phyloP scores from a whole-genome alignment of 1,139 yeast species.

The Blastobotrys aristatus region DNA sequence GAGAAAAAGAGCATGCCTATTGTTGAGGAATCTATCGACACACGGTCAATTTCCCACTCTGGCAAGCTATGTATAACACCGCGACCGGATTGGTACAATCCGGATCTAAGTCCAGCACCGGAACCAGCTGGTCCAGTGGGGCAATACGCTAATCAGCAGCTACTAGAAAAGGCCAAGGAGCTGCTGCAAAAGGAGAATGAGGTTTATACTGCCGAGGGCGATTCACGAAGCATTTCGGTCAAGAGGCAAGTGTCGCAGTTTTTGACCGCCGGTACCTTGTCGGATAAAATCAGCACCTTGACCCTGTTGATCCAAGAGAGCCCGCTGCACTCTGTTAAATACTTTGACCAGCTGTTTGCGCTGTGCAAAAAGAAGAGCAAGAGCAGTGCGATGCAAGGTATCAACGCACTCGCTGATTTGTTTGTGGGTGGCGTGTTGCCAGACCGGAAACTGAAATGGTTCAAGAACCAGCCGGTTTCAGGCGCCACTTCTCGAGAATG shows the following conservation, averaged over 20 bases:
- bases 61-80: conserved; percentile 57
- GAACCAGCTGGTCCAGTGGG: conserved; percentile 38
- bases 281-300: conserved; percentile 92
- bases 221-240: conserved; percentile 76
- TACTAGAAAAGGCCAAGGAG: conserved; percentile 61
- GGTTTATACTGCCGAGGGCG: conserved; percentile 56
- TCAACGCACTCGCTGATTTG: conserved; percentile 86
- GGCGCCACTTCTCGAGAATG: conserved; percentile 39
- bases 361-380: conserved; percentile 90
- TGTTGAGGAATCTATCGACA: conserved; percentile 1
- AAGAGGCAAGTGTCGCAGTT: conserved; percentile 86
- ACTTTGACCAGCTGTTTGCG: conserved; percentile 68
- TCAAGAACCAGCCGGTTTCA: conserved; percentile 68
- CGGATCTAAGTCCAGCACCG: conserved; percentile 15
- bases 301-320: conserved; percentile 92
- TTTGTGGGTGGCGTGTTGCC: conserved; percentile 69
- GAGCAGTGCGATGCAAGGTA: conserved; percentile 87
- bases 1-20: conserved; percentile 6
- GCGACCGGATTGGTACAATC: conserved; percentile 66
- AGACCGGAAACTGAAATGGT: conserved; percentile 73
- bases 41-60: conserved; percentile 17
- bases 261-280: conserved; percentile 85
- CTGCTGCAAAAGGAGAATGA: conserved; percentile 68
- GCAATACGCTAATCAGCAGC: conserved; percentile 47
- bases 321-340: conserved; percentile 82